Percentiles rank a stretch among this genome's conserved stretches.
Evolutionary conservation across 495 filamentous ascomycete genomes (phyloP).

Genomic region (Lasiosphaeria miniovina): DNA sequence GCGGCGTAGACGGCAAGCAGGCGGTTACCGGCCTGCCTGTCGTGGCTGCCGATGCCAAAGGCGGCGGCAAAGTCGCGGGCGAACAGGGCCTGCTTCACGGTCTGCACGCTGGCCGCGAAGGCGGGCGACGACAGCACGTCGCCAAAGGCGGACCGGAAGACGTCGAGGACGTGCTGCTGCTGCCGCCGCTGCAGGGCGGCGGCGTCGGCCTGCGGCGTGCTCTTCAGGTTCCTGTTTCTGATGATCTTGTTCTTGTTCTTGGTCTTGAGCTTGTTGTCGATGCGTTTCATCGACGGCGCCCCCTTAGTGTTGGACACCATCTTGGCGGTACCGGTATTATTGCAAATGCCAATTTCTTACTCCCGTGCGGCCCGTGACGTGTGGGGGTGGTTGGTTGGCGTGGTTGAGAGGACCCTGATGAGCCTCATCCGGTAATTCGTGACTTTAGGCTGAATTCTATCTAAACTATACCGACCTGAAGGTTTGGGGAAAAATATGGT

Average conservation of each 20-base stretch:
- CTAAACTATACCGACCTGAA: not conserved
- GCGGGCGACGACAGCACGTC: constrained; percentile 35
- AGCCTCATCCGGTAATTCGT: not conserved
- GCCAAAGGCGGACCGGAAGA: constrained; percentile 66
- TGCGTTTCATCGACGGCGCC: not conserved
- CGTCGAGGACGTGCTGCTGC: constrained; percentile 73
- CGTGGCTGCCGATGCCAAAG: constrained; percentile 50
- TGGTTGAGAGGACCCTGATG: not conserved
- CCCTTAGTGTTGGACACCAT: not conserved
- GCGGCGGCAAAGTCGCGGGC: constrained; percentile 78
- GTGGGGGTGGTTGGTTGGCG: not conserved
- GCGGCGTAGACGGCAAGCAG: constrained; percentile 75
- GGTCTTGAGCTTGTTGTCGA: not conserved
- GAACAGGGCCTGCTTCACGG: constrained; percentile 78
- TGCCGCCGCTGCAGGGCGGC: constrained; percentile 23
- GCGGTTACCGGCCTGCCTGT: constrained; percentile 23
- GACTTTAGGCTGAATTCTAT: constrained; percentile 1
- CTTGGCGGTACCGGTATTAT: not conserved
- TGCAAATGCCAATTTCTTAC: not conserved
- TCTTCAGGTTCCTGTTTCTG: not conserved
- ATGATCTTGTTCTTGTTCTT: constrained; percentile 3
- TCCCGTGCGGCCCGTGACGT: not conserved
- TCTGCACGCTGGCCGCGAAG: constrained; percentile 59
- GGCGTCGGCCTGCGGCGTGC: not conserved
- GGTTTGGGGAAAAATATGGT: not conserved